Base-by-base conservation (phyloP, 495 filamentous ascomycete genomes). In the Penicilliopsis zonata region DNA sequence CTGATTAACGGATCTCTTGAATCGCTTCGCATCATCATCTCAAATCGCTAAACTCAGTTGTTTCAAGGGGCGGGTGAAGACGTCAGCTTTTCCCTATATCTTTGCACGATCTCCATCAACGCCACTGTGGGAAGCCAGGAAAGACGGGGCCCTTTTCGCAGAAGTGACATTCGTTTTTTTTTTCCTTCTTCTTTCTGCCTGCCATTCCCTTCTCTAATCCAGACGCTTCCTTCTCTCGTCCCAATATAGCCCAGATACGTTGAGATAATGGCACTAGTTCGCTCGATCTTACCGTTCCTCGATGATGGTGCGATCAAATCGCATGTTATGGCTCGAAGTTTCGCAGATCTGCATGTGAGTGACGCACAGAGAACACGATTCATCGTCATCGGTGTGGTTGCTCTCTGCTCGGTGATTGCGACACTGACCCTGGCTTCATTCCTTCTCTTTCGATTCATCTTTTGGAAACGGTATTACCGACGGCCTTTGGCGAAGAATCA, bases 381-480 rank as follows among this genome's bases (percentile, higher is more conserved):
- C 41, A 63, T 68, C 18, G 66, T 65, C 5, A 70, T 78, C 37
- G 64, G 70, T 13, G 49, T 63, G 15, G 69, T 76, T 30, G 70
- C 62, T 23, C 47, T 74, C 15, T 47, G 69, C 18, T 78, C 74
- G 8, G 69, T 79, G 46, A 41, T 70, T 13, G 62, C 73, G 5
- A 65, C 67, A 0, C 46, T 69, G 0, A 44, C 49, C 16, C 56
- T 78, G 1, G 55, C 76, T 27, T 43, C 55, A 27, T 76, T 68
- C 46, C 53, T 78, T 41, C 70, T 65, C 6, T 70, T 65, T 44
- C 69, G 70, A 35, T 57, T 79, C 31, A 47, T 76, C 13, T 57
- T 56, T 36, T 77, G 73, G 74, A 55, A 52, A n/a, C 49, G 49
- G 1, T 53, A 58, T 33, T 69, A 67, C 52, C 58, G 55, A 31